These are phyloP conservation scores for Tolypocladium tundrense DNA, from an alignment of 2,329 filamentous ascomycete species.

Conservation along the genomic window DNA sequence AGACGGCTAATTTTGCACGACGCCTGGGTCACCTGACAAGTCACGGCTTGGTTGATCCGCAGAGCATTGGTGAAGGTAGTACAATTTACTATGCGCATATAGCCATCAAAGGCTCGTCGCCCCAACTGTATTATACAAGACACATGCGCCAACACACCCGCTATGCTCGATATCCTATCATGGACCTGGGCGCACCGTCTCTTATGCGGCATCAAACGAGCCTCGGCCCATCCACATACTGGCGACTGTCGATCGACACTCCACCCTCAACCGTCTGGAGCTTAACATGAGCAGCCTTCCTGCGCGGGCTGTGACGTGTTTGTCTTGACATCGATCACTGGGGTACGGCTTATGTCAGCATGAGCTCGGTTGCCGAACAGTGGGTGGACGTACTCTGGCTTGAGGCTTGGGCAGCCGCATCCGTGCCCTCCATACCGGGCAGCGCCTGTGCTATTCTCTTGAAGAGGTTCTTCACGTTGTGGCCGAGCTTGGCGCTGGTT, in stretches of 20 bases:
- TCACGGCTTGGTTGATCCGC: not conserved
- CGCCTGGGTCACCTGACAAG: not conserved
- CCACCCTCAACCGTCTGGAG: not conserved
- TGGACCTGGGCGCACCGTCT: not conserved
- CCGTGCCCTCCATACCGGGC: constrained; percentile 92
- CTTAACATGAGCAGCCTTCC: constrained; percentile 51
- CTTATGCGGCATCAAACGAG: not conserved
- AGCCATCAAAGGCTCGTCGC: constrained; percentile 22
- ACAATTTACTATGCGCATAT: constrained; percentile 9
- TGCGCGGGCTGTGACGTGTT: constrained; percentile 59
- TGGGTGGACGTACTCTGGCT: constrained; percentile 59
- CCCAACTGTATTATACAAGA: constrained; percentile 24
- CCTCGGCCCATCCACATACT: not conserved
- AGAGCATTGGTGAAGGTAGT: not conserved
- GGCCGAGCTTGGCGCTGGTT: constrained; percentile 93
- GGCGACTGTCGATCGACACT: not conserved
- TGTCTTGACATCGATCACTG: constrained; percentile 92
- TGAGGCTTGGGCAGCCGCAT: constrained; percentile 60
- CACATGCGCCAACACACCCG: constrained; percentile 18
- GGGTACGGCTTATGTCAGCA: not conserved
- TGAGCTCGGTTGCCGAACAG: not conserved
- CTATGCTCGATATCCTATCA: constrained; percentile 21
- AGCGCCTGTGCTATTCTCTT: constrained; percentile 96
- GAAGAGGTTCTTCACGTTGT: constrained; percentile 97
- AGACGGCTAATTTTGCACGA: not conserved